Conservation (phyloP, 805 yeast genomes). For the Kluyveromyces starmeri region DNA sequence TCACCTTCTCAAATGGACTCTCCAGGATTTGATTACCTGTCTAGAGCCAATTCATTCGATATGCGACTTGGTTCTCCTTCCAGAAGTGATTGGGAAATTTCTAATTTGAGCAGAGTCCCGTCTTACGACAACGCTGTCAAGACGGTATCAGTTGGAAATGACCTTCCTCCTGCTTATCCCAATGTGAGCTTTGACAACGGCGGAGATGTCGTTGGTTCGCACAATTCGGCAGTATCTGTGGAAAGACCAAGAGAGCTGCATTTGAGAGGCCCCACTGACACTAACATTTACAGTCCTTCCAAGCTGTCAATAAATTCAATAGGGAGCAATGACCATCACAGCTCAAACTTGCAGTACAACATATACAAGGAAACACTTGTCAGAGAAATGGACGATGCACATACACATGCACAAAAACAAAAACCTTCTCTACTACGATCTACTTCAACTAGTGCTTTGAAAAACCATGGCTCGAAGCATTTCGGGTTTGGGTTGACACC, state of each 20-base stretch:
- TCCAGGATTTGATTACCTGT: constrained; percentile 49
- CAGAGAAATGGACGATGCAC: constrained; percentile 10
- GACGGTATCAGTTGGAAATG: constrained; percentile 39
- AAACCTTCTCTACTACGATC: constrained; percentile 5
- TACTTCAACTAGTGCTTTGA: constrained; percentile 9
- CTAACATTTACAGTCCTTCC: constrained; percentile 7
- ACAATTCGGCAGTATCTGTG: constrained; percentile 3
- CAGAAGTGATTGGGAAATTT: constrained; percentile 34
- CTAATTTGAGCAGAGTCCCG: constrained; percentile 62
- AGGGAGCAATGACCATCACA: constrained; percentile 21
- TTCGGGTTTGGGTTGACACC: constrained; percentile 27
- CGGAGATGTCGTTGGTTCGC: too few species aligned
- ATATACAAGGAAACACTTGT: constrained; percentile 10
- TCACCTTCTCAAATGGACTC: constrained; percentile 25
- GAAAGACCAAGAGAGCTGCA: constrained; percentile 24
- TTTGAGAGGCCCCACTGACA: constrained; percentile 16
- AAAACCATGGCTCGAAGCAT: constrained; percentile 16
- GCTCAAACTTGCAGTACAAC: constrained; percentile 17
- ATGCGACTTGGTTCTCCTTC: constrained; percentile 14
- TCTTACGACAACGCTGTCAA: constrained; percentile 74
- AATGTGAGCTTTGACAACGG: constrained; percentile 3
- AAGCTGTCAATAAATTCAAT: constrained; percentile 13
- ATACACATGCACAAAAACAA: not conserved
- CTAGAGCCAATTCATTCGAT: constrained; percentile 47
- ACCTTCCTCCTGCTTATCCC: constrained; percentile 63